Evolutionary conservation across 768 basidiomycete species (phyloP), one percentile per base, ranked within the genome.

Genomic region (Russula sp.): DNA sequence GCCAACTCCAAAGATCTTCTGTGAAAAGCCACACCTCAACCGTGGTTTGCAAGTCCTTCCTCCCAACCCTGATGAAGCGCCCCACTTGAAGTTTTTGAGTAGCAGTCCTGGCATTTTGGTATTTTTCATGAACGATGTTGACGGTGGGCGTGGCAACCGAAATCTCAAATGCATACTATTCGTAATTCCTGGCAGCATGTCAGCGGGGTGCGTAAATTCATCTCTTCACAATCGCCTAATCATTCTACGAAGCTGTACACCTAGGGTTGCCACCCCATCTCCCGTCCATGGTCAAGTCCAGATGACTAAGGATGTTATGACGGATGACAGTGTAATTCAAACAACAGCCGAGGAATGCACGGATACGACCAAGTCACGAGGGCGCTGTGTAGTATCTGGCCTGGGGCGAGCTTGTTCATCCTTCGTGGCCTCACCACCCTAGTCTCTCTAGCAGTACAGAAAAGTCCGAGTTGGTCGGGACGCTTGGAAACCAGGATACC

Each of bases 271-370:
- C 95, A 94, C 77, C 96, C 97, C 74, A 93, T 96, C 70, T 80
- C 89, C 9, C 84, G 92, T 98, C 22, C 96, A 98, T 71, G 96
- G 94, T 32, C 88, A 94, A 70, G 85, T 96, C 34, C 83, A 86
- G 62, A 90, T 98, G 85, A 97, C 97, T n/a, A 93, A 94, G 75
- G 92, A 93, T 70, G 94, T 98, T 86, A 94, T 98, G 27, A 27
- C 27, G 27, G 27, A 27, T 27, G 27, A 27, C 27, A 27, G 27
- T 27, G 27, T 27, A 27, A 27, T 27, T 27, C 27, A 27, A 27
- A 27, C 27, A 27, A 27, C 27, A 27, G 27, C 27, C 27, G 27
- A 2, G 27, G 27, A 27, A 27, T 27, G 27, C 27, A 27, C 27
- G 27, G 27, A 27, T 27, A 27, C 27, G 27, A 27, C 27, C 27